phyloP scores from a whole-genome alignment of 345 rosid genomes.

The Abelmoschus esculentus region DNA sequence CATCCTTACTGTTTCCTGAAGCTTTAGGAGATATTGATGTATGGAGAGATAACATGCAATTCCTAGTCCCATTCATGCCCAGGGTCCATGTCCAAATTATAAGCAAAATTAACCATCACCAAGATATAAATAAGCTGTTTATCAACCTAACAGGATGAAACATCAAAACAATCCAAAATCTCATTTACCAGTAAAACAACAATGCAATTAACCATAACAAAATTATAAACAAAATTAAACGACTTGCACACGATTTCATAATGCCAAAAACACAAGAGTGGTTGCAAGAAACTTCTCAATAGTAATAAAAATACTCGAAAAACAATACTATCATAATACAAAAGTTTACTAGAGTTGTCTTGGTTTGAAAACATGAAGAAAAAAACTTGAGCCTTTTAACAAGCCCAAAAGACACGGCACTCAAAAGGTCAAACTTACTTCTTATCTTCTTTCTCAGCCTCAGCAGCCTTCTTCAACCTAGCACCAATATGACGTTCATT shows the following conservation, averaged over 20 bases:
- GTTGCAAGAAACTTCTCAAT: neutral
- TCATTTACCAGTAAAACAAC: neutral
- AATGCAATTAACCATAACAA: neutral
- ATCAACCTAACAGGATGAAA: too few species aligned
- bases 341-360: neutral
- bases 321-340: neutral
- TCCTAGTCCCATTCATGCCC: too few species aligned
- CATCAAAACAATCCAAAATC: too few species aligned
- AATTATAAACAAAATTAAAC: neutral
- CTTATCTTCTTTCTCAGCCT: conserved; percentile 90
- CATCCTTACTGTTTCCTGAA: too few species aligned
- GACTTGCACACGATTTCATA: neutral
- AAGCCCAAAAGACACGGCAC: neutral
- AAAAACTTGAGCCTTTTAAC: neutral
- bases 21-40: too few species aligned
- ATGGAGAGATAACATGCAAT: too few species aligned
- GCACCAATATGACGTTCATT: conserved; percentile 57
- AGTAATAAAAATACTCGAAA: neutral
- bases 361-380: neutral
- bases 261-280: neutral
- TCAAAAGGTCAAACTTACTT: conserved; percentile 32
- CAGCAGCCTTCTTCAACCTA: conserved; percentile 75
- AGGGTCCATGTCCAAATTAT: too few species aligned
- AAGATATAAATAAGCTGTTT: too few species aligned
- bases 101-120: too few species aligned